These are phyloP conservation scores for Ogataea glucozyma DNA, from an alignment of 805 yeast genomes.

Conservation along the genomic window DNA sequence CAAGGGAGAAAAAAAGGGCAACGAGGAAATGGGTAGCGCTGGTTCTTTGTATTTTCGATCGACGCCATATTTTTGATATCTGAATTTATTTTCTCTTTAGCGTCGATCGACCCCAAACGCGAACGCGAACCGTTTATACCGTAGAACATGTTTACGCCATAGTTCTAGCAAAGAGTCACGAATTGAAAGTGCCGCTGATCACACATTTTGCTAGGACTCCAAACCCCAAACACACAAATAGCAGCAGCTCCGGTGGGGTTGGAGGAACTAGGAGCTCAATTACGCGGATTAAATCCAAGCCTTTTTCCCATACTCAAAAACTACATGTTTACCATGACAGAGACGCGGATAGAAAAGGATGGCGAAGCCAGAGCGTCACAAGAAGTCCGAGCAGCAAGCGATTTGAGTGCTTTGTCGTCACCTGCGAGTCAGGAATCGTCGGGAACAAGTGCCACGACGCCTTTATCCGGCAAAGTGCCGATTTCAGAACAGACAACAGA, in stretches of 20 bases:
- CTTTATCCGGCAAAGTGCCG: conserved; percentile 5
- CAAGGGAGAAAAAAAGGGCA: too few species aligned
- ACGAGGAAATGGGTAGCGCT: too few species aligned
- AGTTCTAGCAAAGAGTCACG: neutral
- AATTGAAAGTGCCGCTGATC: too few species aligned
- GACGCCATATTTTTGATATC: neutral
- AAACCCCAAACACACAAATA: neutral
- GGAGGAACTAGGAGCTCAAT: too few species aligned
- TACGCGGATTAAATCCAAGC: neutral
- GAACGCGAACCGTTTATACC: conserved; percentile 8
- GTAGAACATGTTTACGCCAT: conserved; percentile 6
- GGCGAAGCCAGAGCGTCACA: conserved; percentile 1
- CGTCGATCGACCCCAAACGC: conserved; percentile 6
- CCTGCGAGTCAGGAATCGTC: conserved; percentile 2
- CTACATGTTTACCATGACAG: neutral
- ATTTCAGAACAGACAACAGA: neutral
- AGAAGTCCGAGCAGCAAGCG: conserved; percentile 1
- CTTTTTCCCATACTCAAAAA: neutral
- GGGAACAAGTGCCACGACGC: conserved; percentile 16
- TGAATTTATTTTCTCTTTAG: neutral
- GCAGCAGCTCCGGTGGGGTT: too few species aligned
- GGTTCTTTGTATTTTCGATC: too few species aligned
- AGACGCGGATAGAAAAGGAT: conserved; percentile 3
- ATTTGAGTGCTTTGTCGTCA: neutral
- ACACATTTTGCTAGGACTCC: neutral